Conservation (phyloP, 2,329 filamentous ascomycete genomes). For the Stemphylium vesicarium region DNA sequence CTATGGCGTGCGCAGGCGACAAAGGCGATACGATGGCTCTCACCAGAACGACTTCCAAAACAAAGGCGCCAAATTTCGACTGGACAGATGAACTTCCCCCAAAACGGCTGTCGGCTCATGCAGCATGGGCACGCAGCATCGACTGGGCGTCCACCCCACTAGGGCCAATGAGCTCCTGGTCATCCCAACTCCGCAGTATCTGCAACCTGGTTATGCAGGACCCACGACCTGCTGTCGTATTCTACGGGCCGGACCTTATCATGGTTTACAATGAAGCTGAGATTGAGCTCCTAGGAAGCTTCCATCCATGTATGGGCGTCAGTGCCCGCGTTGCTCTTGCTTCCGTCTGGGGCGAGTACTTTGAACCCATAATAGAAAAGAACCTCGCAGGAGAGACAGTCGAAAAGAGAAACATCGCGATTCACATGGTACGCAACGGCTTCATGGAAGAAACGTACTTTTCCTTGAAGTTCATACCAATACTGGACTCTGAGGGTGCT, state of each 20-base stretch:
- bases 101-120: constrained; percentile 13
- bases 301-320: constrained; percentile 66
- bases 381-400: constrained; percentile 32
- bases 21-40: neutral
- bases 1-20: neutral
- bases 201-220: constrained; percentile 74
- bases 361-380: constrained; percentile 31
- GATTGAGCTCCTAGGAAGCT: constrained; percentile 33
- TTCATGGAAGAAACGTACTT: constrained; percentile 80
- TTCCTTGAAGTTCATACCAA: constrained; percentile 76
- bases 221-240: constrained; percentile 64
- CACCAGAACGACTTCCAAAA: constrained; percentile 3
- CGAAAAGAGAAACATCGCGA: constrained; percentile 67
- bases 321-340: constrained; percentile 68
- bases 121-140: constrained; percentile 57
- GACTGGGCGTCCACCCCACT: constrained; percentile 76
- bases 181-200: constrained; percentile 72
- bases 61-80: constrained; percentile 16
- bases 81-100: constrained; percentile 27
- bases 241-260: constrained; percentile 53
- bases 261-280: constrained; percentile 51
- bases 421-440: constrained; percentile 71
- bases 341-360: constrained; percentile 62
- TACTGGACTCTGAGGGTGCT: constrained; percentile 72
- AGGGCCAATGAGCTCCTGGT: constrained; percentile 75